Evolutionary conservation across 495 filamentous ascomycete species (phyloP).

Genomic region (Cairneyella variabilis): DNA sequence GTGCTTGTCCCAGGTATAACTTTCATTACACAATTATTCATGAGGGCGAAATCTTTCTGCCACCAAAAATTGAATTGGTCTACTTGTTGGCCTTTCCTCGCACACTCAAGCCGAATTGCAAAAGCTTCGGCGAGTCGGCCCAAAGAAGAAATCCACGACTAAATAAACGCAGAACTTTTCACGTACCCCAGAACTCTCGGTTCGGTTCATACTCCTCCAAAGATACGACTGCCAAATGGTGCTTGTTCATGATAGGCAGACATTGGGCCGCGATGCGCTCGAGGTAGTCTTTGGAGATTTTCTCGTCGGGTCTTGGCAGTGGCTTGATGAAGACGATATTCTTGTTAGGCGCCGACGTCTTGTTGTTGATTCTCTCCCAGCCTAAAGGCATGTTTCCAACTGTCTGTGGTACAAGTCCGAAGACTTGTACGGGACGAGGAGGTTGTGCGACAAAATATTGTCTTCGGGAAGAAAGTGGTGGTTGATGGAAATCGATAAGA

Average conservation of each 20-base stretch:
- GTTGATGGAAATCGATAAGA: too few relatives aligned
- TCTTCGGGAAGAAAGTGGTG: too few relatives aligned
- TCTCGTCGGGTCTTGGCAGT: slow-evolving; percentile 53
- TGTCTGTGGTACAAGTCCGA: not conserved
- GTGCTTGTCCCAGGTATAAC: not conserved
- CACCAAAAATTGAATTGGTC: too few relatives aligned
- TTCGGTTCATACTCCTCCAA: slow-evolving; percentile 77
- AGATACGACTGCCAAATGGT: slow-evolving; percentile 64
- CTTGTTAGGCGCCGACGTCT: slow-evolving; percentile 59
- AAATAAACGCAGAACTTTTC: too few relatives aligned
- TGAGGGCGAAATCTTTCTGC: too few relatives aligned
- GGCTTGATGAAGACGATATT: slow-evolving; percentile 76
- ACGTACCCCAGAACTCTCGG: slow-evolving; percentile 51
- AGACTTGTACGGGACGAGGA: not conserved
- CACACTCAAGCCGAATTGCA: too few relatives aligned
- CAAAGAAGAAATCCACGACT: too few relatives aligned
- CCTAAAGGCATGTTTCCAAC: slow-evolving; percentile 62
- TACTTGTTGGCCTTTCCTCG: too few relatives aligned
- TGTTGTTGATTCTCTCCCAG: slow-evolving; percentile 64
- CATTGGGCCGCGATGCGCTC: slow-evolving; percentile 76
- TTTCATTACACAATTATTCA: too few relatives aligned
- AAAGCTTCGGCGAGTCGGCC: too few relatives aligned
- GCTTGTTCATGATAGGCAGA: slow-evolving; percentile 66
- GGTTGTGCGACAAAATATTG: too few relatives aligned
- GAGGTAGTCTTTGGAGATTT: slow-evolving; percentile 63